Base-by-base conservation (phyloP, 176 grass and related monocot genomes). In the Hsuehochloa calcarea region DNA sequence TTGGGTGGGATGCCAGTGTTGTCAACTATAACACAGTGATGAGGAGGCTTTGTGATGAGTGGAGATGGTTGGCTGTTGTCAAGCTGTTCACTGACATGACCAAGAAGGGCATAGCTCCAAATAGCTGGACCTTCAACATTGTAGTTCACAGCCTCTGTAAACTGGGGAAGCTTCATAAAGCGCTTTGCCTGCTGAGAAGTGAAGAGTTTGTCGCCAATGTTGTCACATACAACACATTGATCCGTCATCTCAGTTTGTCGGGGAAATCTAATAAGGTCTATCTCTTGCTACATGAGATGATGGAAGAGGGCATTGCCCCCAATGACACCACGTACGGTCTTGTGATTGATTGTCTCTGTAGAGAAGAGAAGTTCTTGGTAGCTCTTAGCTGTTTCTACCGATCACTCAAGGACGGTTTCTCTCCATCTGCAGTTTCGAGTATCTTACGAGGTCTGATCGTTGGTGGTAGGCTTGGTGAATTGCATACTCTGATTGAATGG, bases 21-120 rank as follows among this genome's bases (percentile, higher is more conserved):
- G 85, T 93, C 68, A 97, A 97, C 58, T 97, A 93, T 82, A 97
- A 97, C 81, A 97, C 95, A 2, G 93, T 98, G 74, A 98, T 98
- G 92, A 86, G 82, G 85, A 80, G 87, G 89, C 90, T 95, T 65
- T 93, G 90, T 26, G 82, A 95, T 78, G 89, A 73, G 60, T 35
- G 80, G 80, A 87, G 46, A 85, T 93, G 86, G 90, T 72, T 90
- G 43, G 44, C 74, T 75, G 95, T 90, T 61, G 50, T 95, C 49
- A 98, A 98, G 74, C 85, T 98, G 37, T 93, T 95, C 19, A 22
- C 78, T 5, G 89, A 95, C 68, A 98, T 98, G 93, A 39, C 68
- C 19, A 93, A 98, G 78, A 98, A 93, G 68, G 91, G 93, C 43
- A 86, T 98, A 39, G 26, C 77, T 80, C 87, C 91, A 80, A 90